Conservation (phyloP, 106 monocot species). For the Cymbidium sinense region DNA sequence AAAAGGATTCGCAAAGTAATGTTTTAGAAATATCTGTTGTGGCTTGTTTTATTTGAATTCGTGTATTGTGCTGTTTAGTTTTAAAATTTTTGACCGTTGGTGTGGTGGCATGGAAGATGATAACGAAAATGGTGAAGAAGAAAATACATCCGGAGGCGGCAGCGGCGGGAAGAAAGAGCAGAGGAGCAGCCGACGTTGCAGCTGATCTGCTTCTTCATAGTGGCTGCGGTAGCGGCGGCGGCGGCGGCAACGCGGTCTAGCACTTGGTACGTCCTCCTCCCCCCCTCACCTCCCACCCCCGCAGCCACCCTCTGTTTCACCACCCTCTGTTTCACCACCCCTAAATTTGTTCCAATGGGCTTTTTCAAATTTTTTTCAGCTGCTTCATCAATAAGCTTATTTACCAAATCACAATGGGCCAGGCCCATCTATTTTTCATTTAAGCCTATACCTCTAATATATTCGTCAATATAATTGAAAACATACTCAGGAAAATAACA, state of each 20-base stretch:
- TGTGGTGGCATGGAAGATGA: slow-evolving; percentile 6
- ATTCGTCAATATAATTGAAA: too few species aligned
- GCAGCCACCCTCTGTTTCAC: too few species aligned
- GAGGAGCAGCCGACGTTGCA: background rate
- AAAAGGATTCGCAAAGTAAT: background rate
- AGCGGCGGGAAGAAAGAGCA: background rate
- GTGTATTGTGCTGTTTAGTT: background rate
- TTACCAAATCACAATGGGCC: background rate
- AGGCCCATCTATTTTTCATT: too few species aligned
- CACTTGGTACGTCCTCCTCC: background rate
- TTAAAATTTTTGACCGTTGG: background rate
- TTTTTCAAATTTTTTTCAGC: too few species aligned
- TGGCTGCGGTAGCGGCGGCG: background rate
- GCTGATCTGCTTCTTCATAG: background rate
- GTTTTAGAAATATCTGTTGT: background rate
- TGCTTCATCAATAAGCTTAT: too few species aligned
- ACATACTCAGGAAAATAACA: too few species aligned
- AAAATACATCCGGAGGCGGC: slow-evolving; percentile 14
- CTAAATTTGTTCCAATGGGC: too few species aligned
- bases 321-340: too few species aligned
- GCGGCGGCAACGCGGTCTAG: background rate
- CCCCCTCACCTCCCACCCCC: too few species aligned
- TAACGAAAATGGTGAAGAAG: slow-evolving; percentile 22
- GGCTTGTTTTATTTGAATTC: background rate
- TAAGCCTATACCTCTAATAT: too few species aligned